Conservation (phyloP, 805 yeast genomes). For the Saccharomyces kudriavzevii region DNA sequence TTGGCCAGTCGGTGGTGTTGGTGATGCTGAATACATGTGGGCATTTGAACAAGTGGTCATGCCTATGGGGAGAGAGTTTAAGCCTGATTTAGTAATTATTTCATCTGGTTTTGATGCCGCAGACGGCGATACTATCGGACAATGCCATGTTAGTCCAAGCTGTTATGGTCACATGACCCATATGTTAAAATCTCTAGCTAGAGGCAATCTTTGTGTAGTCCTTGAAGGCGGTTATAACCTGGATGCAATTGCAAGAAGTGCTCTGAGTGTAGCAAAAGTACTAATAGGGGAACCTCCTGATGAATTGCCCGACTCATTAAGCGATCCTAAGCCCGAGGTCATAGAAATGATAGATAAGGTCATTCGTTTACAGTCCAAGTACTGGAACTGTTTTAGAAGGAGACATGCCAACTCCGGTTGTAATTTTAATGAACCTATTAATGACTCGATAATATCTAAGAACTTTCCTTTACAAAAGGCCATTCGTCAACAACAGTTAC, state of each 20-base stretch:
- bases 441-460: conserved; percentile 29
- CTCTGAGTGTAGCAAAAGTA: conserved; percentile 84
- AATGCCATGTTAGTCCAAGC: conserved; percentile 89
- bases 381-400: conserved; percentile 73
- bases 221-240: conserved; percentile 95
- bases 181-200: conserved; percentile 75
- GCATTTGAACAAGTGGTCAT: conserved; percentile 80
- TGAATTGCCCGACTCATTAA: conserved; percentile 42
- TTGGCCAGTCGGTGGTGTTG: conserved; percentile 87
- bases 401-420: conserved; percentile 48
- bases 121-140: conserved; percentile 94
- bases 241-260: conserved; percentile 83
- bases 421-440: conserved; percentile 31
- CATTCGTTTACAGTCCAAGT: conserved; percentile 66
- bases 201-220: conserved; percentile 81
- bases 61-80: conserved; percentile 83
- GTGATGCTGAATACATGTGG: conserved; percentile 90
- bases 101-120: conserved; percentile 99
- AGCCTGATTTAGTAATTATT: conserved; percentile 86
- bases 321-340: conserved; percentile 65
- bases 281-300: conserved; percentile 94
- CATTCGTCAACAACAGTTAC: conserved; percentile 62
- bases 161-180: conserved; percentile 97
- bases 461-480: conserved; percentile 59
- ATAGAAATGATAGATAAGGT: conserved; percentile 78